Evolutionary conservation across 83 land plant genomes (phyloP).

Genomic region (Diphasiastrum complanatum): DNA sequence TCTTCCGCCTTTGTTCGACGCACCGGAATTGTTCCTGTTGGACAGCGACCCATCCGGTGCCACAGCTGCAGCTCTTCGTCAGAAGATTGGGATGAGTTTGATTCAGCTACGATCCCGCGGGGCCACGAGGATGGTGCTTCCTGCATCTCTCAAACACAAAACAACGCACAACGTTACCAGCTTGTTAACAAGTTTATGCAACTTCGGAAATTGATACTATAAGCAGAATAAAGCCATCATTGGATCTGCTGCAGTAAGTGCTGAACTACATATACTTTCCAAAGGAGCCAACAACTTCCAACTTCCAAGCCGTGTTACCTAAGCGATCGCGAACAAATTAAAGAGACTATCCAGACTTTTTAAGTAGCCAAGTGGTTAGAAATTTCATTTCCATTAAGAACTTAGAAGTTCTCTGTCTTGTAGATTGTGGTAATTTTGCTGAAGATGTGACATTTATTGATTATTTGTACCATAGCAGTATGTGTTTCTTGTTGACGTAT

Average conservation of each 20-base stretch:
- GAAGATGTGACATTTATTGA: too few relatives aligned
- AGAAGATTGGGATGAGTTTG: too few relatives aligned
- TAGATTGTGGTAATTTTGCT: too few relatives aligned
- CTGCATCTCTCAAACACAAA: background rate
- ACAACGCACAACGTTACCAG: background rate
- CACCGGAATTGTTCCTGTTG: background rate
- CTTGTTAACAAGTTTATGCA: background rate
- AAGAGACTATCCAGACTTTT: too few relatives aligned
- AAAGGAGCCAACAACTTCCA: too few relatives aligned
- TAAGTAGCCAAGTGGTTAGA: too few relatives aligned
- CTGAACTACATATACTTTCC: too few relatives aligned
- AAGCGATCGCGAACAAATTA: too few relatives aligned
- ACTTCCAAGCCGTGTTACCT: too few relatives aligned
- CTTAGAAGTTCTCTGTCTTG: too few relatives aligned
- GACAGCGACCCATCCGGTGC: constrained; percentile 6
- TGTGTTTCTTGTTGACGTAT: background rate
- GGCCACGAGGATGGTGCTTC: background rate
- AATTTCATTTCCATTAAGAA: too few relatives aligned
- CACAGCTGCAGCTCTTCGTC: background rate
- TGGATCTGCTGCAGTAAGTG: background rate
- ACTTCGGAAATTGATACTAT: background rate
- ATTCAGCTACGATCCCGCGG: too few relatives aligned
- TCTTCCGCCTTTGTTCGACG: background rate
- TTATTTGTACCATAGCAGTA: background rate
- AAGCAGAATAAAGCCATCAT: background rate